Evolutionary conservation across 2,329 filamentous ascomycete genomes (phyloP), one percentile per base, ranked within the genome.

Genomic region (Hortaea sp.): DNA sequence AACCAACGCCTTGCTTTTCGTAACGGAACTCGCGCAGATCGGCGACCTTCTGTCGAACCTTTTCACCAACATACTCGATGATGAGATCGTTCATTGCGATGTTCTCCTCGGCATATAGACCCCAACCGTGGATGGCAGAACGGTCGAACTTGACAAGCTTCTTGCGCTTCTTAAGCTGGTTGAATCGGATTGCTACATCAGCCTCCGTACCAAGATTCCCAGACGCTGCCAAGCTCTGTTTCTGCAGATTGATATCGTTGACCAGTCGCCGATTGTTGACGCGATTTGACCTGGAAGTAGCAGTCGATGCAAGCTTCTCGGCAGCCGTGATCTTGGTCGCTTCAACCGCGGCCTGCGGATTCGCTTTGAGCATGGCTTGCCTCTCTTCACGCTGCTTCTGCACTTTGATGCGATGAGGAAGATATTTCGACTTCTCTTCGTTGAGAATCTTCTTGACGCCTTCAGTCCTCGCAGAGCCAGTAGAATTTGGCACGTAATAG

Each of bases 51-150:
- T 98, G 92, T 47, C 92, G 81, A 34, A 98, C 88, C 66, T 95
- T 92, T 69, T 98, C 92, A 50, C 92, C 92, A 7, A 98, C 92
- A 63, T 98, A 98, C 69, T 98, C 92, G 62, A 98, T 98, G 64
- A 98, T 98, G 88, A 98, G 95, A 68, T 98, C 92, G 65, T 95
- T 94, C 64, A 90, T 88, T 49, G 85, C 79, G 53, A 98, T 98
- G 62, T 94, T 92, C 69, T 98, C 92, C 75, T 95, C 90, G 3
- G 92, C 89, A 63, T 98, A 98, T 29, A 98, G 71, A 29, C 92
- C 92, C 92, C 92, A 98, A 60, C 95, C 97, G 69, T 98, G 92
- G 58, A 98, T 98, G 40, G 92, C 92, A 44, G 92, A 98, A 39
- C 92, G 81, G 47, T 90, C 92, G 68, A 98, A 98, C 64, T 94